Conservation (phyloP, 129 eudicot species). For the Artemisia tridentata region DNA sequence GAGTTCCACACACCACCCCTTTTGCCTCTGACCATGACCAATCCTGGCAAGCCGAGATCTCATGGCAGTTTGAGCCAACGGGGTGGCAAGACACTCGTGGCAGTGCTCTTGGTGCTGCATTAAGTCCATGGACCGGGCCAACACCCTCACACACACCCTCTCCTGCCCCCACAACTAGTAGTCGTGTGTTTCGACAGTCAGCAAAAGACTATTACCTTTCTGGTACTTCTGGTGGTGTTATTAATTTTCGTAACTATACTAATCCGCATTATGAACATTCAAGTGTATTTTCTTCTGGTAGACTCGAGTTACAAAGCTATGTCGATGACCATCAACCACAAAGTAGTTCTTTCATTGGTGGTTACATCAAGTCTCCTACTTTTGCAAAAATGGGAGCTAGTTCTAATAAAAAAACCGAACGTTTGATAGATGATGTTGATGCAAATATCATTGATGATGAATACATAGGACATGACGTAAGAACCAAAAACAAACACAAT, state of each 20-base stretch:
- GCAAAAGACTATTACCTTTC: constrained; percentile 68
- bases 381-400: constrained; percentile 25
- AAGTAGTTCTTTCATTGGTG: constrained; percentile 27
- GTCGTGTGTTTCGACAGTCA: constrained; percentile 47
- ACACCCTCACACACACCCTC: constrained; percentile 25
- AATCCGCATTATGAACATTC: constrained; percentile 46
- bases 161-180: constrained; percentile 17
- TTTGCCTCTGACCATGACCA: constrained; percentile 64
- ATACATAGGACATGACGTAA: constrained; percentile 19
- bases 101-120: constrained; percentile 56
- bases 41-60: constrained; percentile 73
- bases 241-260: constrained; percentile 25
- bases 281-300: constrained; percentile 40
- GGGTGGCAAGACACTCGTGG: constrained; percentile 44
- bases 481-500: constrained; percentile 19
- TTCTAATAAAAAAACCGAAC: constrained; percentile 19
- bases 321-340: constrained; percentile 36
- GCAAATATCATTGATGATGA: constrained; percentile 21
- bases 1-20: constrained; percentile 53
- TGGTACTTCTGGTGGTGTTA: constrained; percentile 26
- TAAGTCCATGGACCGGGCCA: constrained; percentile 65
- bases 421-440: constrained; percentile 27
- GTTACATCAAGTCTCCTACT: constrained; percentile 38
- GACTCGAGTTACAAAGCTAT: constrained; percentile 76
- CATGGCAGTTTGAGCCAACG: constrained; percentile 62